These are phyloP conservation scores for Akanthomyces lecanii DNA, from an alignment of 2,329 filamentous ascomycete species.

Conservation along the genomic window DNA sequence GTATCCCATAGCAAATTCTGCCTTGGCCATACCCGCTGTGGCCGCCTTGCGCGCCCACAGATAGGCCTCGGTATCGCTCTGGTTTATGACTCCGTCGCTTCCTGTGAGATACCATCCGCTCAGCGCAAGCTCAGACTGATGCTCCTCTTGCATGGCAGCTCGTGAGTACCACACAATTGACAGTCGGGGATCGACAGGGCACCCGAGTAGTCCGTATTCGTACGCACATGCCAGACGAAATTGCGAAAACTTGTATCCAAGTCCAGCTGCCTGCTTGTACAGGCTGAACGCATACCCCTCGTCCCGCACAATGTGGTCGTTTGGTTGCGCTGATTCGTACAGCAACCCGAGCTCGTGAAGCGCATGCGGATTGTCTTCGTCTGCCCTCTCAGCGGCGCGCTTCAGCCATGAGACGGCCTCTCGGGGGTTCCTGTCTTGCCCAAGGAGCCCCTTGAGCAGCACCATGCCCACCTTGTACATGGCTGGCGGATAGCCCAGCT, in stretches of 20 bases:
- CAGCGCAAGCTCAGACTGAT: conserved; percentile 81
- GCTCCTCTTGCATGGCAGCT: conserved; percentile 88
- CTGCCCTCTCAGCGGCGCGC: conserved; percentile 82
- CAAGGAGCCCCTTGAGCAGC: conserved; percentile 85
- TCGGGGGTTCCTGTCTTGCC: conserved; percentile 73
- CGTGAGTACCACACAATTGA: conserved; percentile 93
- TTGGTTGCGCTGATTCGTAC: conserved; percentile 59
- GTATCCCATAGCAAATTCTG: conserved; percentile 96
- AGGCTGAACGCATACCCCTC: conserved; percentile 76
- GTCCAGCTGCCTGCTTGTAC: conserved; percentile 77
- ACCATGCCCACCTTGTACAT: conserved; percentile 99
- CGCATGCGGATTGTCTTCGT: conserved; percentile 88
- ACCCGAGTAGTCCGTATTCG: conserved; percentile 83
- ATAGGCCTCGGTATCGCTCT: conserved; percentile 94
- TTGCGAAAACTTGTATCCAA: conserved; percentile 94
- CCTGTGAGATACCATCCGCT: conserved; percentile 96
- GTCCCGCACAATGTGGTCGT: conserved; percentile 74
- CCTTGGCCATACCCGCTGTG: conserved; percentile 80
- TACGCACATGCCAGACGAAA: conserved; percentile 83
- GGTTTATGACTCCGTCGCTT: conserved; percentile 77
- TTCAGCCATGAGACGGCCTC: conserved; percentile 93
- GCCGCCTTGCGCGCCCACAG: conserved; percentile 96
- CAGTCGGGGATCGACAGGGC: conserved; percentile 73
- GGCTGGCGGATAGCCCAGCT: conserved; percentile 82
- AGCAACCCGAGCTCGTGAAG: conserved; percentile 78